phyloP scores from a whole-genome alignment of 495 filamentous ascomycete species.

The Lophiostoma macrostomum region DNA sequence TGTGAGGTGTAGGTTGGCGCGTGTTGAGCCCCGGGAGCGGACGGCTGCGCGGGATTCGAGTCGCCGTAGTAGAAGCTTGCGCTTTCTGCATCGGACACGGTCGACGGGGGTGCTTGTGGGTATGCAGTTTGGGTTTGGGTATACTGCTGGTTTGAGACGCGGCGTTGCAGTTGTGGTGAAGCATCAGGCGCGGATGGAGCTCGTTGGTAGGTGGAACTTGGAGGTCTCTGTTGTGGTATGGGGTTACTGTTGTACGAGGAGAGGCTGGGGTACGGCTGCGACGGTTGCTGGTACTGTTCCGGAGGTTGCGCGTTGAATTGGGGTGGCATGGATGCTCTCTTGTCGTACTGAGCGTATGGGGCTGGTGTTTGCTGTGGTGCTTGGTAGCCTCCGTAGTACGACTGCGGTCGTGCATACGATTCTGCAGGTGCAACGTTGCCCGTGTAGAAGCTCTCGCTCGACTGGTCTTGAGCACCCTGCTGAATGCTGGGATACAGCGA shows the following conservation, averaged over 20 bases:
- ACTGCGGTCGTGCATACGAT: slow-evolving; percentile 45
- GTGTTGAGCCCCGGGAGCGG: slow-evolving; percentile 30
- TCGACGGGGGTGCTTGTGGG: slow-evolving; percentile 34
- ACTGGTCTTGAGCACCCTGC: slow-evolving; percentile 34
- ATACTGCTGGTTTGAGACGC: slow-evolving; percentile 26
- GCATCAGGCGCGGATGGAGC: slow-evolving; percentile 27
- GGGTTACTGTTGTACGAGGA: slow-evolving; percentile 20
- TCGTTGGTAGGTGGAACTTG: slow-evolving; percentile 29
- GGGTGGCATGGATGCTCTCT: slow-evolving; percentile 32
- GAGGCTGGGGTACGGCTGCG: slow-evolving; percentile 32
- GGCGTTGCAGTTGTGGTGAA: slow-evolving; percentile 33
- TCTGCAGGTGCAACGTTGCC: slow-evolving; percentile 56
- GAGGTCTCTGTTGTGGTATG: slow-evolving; percentile 23
- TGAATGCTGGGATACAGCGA: slow-evolving; percentile 67
- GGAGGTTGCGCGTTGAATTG: slow-evolving; percentile 17
- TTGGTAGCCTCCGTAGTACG: slow-evolving; percentile 37
- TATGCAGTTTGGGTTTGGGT: slow-evolving; percentile 30
- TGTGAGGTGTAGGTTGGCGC: slow-evolving; percentile 33
- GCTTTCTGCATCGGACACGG: slow-evolving; percentile 27
- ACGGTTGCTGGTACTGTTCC: slow-evolving; percentile 29
- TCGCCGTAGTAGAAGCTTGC: slow-evolving; percentile 39
- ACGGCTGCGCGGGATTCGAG: slow-evolving; percentile 32
- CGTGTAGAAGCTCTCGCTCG: slow-evolving; percentile 77
- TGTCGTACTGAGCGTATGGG: slow-evolving; percentile 38
- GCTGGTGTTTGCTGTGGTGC: slow-evolving; percentile 30